Evolutionary conservation across 2,329 filamentous ascomycete genomes (phyloP).

Genomic region (Xylaria hypoxylon): DNA sequence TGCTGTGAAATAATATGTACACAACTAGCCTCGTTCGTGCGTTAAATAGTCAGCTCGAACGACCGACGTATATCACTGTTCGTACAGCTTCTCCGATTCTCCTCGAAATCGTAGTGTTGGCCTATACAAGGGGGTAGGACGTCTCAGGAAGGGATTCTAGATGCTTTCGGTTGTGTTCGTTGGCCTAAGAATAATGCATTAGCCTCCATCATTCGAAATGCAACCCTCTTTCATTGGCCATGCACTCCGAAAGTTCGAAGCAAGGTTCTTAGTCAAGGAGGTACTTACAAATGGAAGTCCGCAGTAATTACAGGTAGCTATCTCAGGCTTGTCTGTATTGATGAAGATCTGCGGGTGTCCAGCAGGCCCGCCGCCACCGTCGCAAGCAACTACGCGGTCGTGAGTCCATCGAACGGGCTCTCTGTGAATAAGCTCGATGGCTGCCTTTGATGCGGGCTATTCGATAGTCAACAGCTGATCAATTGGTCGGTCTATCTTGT

Average conservation of each 20-base stretch:
- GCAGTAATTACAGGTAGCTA: constrained; percentile 90
- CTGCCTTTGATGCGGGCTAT: constrained; percentile 87
- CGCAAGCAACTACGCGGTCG: constrained; percentile 83
- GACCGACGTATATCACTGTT: constrained; percentile 28
- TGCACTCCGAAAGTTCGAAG: constrained; percentile 1
- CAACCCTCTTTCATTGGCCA: background rate
- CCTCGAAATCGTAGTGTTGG: background rate
- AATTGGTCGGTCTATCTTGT: constrained; percentile 20
- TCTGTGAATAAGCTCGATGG: constrained; percentile 96
- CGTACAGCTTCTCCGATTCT: constrained; percentile 16
- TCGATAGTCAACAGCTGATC: constrained; percentile 47
- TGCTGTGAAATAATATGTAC: constrained; percentile 46
- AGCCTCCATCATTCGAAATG: constrained; percentile 38
- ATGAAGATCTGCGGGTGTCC: constrained; percentile 97
- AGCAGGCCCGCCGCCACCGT: constrained; percentile 89
- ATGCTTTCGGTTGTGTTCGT: constrained; percentile 87
- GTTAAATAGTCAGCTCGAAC: constrained; percentile 30
- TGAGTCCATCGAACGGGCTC: constrained; percentile 94
- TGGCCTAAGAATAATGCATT: constrained; percentile 70
- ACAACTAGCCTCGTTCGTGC: constrained; percentile 39
- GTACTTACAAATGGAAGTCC: constrained; percentile 87
- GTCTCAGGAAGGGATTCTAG: constrained; percentile 84
- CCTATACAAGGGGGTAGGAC: constrained; percentile 79
- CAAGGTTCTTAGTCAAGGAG: constrained; percentile 1
- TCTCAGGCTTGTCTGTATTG: constrained; percentile 97